Evolutionary conservation across 1,139 yeast species (phyloP).

Genomic region (Yamadazyma triangularis): DNA sequence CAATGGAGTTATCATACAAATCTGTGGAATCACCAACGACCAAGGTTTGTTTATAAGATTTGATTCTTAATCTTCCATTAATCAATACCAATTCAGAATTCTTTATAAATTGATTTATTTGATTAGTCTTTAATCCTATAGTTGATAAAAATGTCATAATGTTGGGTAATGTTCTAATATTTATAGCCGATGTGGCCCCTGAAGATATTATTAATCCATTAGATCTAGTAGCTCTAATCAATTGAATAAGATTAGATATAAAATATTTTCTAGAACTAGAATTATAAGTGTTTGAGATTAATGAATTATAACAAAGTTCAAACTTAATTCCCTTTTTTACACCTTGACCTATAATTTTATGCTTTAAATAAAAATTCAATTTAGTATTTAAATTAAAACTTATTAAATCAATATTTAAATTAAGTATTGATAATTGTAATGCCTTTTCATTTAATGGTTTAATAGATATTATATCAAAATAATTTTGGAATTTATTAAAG

Average conservation of each 20-base stretch:
- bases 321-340: conserved; percentile 76
- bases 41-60: conserved; percentile 67
- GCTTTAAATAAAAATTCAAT: conserved; percentile 74
- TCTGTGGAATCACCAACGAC: conserved; percentile 36
- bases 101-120: conserved; percentile 58
- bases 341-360: conserved; percentile 81
- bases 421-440: conserved; percentile 66
- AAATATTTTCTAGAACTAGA: conserved; percentile 48
- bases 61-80: conserved; percentile 66
- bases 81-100: conserved; percentile 61
- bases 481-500: conserved; percentile 53
- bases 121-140: conserved; percentile 63
- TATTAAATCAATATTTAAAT: conserved; percentile 73
- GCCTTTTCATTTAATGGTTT: conserved; percentile 80
- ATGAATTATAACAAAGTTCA: conserved; percentile 67
- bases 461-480: conserved; percentile 78
- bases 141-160: conserved; percentile 61
- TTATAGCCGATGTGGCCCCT: conserved; percentile 61
- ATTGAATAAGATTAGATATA: conserved; percentile 66
- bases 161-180: conserved; percentile 64
- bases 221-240: conserved; percentile 78
- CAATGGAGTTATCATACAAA: conserved; percentile 9
- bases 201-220: conserved; percentile 77
- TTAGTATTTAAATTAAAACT: conserved; percentile 65
- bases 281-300: conserved; percentile 29